A percentile compares a stretch with the other conserved stretches of the same genome.
These are phyloP conservation scores for Saccharomyces hybrid DNA, from an alignment of 1,139 yeast species.

Conservation along the genomic window DNA sequence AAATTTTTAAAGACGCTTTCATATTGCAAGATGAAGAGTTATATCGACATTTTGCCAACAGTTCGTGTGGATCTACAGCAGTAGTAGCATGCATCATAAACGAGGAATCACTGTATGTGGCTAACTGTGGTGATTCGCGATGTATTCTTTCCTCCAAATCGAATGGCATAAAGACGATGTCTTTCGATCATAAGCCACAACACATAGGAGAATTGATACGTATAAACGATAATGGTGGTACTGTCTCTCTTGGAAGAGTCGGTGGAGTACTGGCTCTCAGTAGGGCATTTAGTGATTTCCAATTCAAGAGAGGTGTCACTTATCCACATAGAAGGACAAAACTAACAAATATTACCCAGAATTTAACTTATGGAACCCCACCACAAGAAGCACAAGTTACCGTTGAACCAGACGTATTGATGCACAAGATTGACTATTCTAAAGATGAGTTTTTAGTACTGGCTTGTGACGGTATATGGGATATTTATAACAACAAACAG, in stretches of 20 bases:
- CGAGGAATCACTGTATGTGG: slow-evolving; percentile 42
- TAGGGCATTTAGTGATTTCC: slow-evolving; percentile 72
- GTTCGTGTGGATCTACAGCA: slow-evolving; percentile 65
- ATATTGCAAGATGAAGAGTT: slow-evolving; percentile 51
- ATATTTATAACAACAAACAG: slow-evolving; percentile 56
- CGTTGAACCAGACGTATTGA: slow-evolving; percentile 62
- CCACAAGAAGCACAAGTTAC: slow-evolving; percentile 42
- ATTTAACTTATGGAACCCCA: slow-evolving; percentile 25
- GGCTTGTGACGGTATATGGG: slow-evolving; percentile 82
- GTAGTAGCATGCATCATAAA: slow-evolving; percentile 48
- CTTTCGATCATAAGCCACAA: slow-evolving; percentile 72
- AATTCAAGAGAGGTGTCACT: slow-evolving; percentile 46
- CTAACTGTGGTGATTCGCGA: slow-evolving; percentile 72
- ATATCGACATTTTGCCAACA: slow-evolving; percentile 36
- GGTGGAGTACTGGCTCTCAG: slow-evolving; percentile 68
- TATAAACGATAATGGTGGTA: slow-evolving; percentile 68
- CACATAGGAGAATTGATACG: slow-evolving; percentile 69
- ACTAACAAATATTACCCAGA: slow-evolving; percentile 3
- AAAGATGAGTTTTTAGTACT: slow-evolving; percentile 57
- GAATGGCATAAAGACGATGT: slow-evolving; percentile 46
- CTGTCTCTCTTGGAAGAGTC: slow-evolving; percentile 59
- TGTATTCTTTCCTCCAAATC: slow-evolving; percentile 44
- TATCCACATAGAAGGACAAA: slow-evolving; percentile 15
- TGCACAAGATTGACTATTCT: slow-evolving; percentile 41
- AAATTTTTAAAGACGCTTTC: slow-evolving; percentile 43